These are phyloP conservation scores for Aspergillus conjunctus DNA, from an alignment of 495 filamentous ascomycete genomes.

Conservation along the genomic window DNA sequence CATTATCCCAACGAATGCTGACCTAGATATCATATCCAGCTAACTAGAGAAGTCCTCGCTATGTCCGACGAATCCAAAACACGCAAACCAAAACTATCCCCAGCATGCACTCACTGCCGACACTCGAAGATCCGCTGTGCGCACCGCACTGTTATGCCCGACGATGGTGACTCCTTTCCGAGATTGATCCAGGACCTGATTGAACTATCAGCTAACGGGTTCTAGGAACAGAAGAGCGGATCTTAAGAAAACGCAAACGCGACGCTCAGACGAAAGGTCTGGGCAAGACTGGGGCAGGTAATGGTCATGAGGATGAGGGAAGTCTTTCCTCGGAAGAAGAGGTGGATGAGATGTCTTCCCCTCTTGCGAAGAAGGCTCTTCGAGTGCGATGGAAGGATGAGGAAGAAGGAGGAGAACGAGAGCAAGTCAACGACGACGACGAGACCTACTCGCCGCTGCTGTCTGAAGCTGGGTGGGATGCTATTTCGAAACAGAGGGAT, in stretches of 20 bases:
- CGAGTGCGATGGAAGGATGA: conserved; percentile 1
- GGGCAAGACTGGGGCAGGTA: not conserved
- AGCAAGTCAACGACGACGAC: not conserved
- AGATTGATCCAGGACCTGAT: too few relatives aligned
- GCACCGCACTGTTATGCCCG: conserved; percentile 16
- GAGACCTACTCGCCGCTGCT: not conserved
- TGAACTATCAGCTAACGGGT: not conserved
- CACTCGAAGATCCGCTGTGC: conserved; percentile 22
- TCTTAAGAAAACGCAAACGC: not conserved
- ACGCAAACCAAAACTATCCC: not conserved
- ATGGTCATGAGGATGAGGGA: not conserved
- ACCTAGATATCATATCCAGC: too few relatives aligned
- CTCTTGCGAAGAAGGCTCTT: not conserved
- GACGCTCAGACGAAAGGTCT: not conserved
- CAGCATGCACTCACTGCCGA: conserved; percentile 21
- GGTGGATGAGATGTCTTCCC: not conserved
- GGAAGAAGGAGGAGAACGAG: not conserved
- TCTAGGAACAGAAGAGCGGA: not conserved
- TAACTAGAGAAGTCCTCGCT: not conserved
- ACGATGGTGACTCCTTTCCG: too few relatives aligned
- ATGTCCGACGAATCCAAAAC: conserved; percentile 1
- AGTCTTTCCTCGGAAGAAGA: not conserved
- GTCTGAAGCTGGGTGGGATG: not conserved
- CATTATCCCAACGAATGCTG: too few relatives aligned
- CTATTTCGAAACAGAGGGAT: not conserved